phyloP scores from a whole-genome alignment of 805 yeast genomes.

The Naumovozyma baii region DNA sequence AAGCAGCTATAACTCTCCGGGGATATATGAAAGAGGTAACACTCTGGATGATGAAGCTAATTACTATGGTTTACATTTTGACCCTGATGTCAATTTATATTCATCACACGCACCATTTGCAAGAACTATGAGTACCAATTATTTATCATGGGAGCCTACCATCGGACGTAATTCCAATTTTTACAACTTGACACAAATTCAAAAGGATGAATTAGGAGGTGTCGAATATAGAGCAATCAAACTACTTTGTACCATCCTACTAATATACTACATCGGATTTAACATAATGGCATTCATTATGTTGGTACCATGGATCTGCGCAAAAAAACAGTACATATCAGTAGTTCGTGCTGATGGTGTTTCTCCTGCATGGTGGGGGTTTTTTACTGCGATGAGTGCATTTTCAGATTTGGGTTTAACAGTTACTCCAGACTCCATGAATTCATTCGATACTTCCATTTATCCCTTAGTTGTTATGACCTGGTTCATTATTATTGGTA shows the following conservation, averaged over 20 bases:
- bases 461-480: slow-evolving; percentile 55
- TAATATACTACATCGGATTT: slow-evolving; percentile 66
- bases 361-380: slow-evolving; percentile 86
- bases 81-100: slow-evolving; percentile 9
- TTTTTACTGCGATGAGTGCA: slow-evolving; percentile 68
- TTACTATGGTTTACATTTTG: slow-evolving; percentile 24
- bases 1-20: background rate
- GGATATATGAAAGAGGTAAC: background rate
- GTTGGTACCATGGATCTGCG: slow-evolving; percentile 53
- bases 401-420: slow-evolving; percentile 85
- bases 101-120: slow-evolving; percentile 11
- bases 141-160: slow-evolving; percentile 84
- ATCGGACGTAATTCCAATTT: slow-evolving; percentile 91
- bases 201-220: slow-evolving; percentile 92
- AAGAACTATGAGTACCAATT: slow-evolving; percentile 45
- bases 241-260: slow-evolving; percentile 55
- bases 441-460: slow-evolving; percentile 49
- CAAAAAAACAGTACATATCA: slow-evolving; percentile 33
- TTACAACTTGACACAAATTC: slow-evolving; percentile 68
- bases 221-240: slow-evolving; percentile 90
- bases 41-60: slow-evolving; percentile 28
- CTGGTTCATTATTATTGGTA: slow-evolving; percentile 79
- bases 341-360: slow-evolving; percentile 48
- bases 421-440: slow-evolving; percentile 73
- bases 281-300: slow-evolving; percentile 47